Evolutionary conservation across 176 grass and related monocot species (phyloP), one percentile per base, ranked within the genome.

Genomic region (Carex scoparia): DNA sequence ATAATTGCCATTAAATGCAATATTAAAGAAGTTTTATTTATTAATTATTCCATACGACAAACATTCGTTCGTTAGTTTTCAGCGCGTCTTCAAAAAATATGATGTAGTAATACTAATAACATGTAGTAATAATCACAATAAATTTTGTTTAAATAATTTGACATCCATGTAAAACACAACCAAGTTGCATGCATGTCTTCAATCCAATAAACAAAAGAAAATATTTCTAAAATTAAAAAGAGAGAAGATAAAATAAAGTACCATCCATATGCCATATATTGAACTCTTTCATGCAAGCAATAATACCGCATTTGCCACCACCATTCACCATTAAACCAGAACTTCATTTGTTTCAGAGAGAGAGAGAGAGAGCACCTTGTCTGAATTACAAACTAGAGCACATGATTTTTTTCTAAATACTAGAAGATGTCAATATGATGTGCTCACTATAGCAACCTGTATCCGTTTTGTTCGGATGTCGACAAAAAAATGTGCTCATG

Each of bases 381-480:
- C 5, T 74, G 35, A 57, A 78, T 28, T 78, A 32, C 12, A 33
- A 57, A 31, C 23, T 28, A 6, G 3, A 54, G 18, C 5, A 7
- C 18, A 1, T 32, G 27, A 32, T 4, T 2, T 14, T 14, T 56
- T 10, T 16, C 1, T 66, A 83, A 65, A 83, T 64, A 63, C 19
- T 68, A 53, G 28, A 65, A 66, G 81, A 83, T 83, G 81, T 67
- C 81, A 68, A 83, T 48, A 83, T 67, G 16, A 55, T 83, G 81
- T 54, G 81, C 61, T 83, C 81, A 67, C 15, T 65, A 5, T 83
- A 31, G 35, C 81, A 68, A 83, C 61, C 68, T 15, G 28, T 56
- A 10, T 37, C 4, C 44, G 31, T 81, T 81, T 81, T 11, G 58
- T 64, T 38, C 58, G 15, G 16, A 64, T 81, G 4, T 64, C 27